These are phyloP conservation scores for Medicago lupulina DNA, from an alignment of 306 rosid species.

Conservation along the genomic window DNA sequence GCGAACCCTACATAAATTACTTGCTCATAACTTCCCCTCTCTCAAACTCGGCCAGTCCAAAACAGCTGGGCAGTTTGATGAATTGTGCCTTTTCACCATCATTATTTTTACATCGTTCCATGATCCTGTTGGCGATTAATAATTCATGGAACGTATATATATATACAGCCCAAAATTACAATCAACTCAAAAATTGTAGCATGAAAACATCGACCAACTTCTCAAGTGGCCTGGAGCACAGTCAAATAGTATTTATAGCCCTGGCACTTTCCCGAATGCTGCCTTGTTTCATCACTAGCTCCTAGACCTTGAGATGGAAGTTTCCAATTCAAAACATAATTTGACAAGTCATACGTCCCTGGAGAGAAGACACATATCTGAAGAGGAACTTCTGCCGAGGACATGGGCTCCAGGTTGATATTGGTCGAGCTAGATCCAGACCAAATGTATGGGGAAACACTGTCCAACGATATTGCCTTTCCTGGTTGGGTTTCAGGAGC, in stretches of 20 bases:
- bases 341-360: slow-evolving; percentile 82
- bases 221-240: slow-evolving; percentile 76
- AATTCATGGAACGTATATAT: slow-evolving; percentile 45
- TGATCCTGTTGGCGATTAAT: slow-evolving; percentile 45
- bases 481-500: slow-evolving; percentile 48
- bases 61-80: slow-evolving; percentile 24
- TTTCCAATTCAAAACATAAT: slow-evolving; percentile 78
- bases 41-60: slow-evolving; percentile 39
- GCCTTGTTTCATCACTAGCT: slow-evolving; percentile 43
- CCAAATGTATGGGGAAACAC: slow-evolving; percentile 81
- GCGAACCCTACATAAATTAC: neutral
- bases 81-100: slow-evolving; percentile 32
- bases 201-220: slow-evolving; percentile 21
- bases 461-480: slow-evolving; percentile 54
- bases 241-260: slow-evolving; percentile 84
- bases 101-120: slow-evolving; percentile 47
- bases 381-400: slow-evolving; percentile 75
- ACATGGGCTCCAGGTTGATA: slow-evolving; percentile 64
- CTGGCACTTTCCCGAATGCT: slow-evolving; percentile 69
- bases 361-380: slow-evolving; percentile 88
- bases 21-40: slow-evolving; percentile 16
- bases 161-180: slow-evolving; percentile 52
- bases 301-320: slow-evolving; percentile 50
- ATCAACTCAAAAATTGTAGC: slow-evolving; percentile 38
- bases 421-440: slow-evolving; percentile 83